Evolutionary conservation across 2,329 filamentous ascomycete species (phyloP).

Genomic region (Beauveria bassiana): DNA sequence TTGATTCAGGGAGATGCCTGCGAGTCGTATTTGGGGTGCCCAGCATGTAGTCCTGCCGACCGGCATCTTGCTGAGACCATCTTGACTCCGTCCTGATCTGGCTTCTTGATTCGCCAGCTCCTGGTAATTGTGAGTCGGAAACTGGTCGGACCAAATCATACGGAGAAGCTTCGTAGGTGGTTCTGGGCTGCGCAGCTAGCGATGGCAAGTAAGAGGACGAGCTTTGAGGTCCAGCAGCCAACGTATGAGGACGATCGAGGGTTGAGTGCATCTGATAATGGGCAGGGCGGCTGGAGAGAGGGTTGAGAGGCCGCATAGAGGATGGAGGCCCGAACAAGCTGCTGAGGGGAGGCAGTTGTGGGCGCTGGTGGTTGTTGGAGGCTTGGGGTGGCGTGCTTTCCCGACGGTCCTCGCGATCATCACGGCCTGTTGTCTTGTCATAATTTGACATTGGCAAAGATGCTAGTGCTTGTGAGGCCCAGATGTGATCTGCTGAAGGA

Average conservation of each 20-base stretch:
- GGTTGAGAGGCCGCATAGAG: slow-evolving; percentile 34
- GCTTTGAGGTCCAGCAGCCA: background rate
- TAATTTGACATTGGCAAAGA: slow-evolving; percentile 52
- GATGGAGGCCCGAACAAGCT: slow-evolving; percentile 47
- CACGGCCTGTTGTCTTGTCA: slow-evolving; percentile 39
- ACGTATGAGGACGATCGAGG: slow-evolving; percentile 34
- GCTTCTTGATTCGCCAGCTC: slow-evolving; percentile 30
- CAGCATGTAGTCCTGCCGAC: slow-evolving; percentile 38
- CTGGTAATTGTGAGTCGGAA: slow-evolving; percentile 38
- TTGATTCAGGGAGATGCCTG: slow-evolving; percentile 29
- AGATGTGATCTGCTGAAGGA: slow-evolving; percentile 29
- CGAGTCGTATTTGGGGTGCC: slow-evolving; percentile 30
- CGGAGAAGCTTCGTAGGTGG: slow-evolving; percentile 34
- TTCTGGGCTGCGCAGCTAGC: slow-evolving; percentile 36
- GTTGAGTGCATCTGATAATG: slow-evolving; percentile 37
- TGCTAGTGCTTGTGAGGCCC: slow-evolving; percentile 26
- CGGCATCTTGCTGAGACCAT: slow-evolving; percentile 35
- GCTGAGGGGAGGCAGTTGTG: slow-evolving; percentile 48
- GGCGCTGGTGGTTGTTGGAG: slow-evolving; percentile 26
- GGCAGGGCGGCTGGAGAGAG: slow-evolving; percentile 37
- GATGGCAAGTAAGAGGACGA: slow-evolving; percentile 39
- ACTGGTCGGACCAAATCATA: slow-evolving; percentile 28
- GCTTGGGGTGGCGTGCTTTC: slow-evolving; percentile 9
- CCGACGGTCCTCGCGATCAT: slow-evolving; percentile 26
- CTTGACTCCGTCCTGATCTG: slow-evolving; percentile 29